Base-by-base conservation (phyloP, 2,329 filamentous ascomycete genomes). In the Emergomyces pasteurianus region DNA sequence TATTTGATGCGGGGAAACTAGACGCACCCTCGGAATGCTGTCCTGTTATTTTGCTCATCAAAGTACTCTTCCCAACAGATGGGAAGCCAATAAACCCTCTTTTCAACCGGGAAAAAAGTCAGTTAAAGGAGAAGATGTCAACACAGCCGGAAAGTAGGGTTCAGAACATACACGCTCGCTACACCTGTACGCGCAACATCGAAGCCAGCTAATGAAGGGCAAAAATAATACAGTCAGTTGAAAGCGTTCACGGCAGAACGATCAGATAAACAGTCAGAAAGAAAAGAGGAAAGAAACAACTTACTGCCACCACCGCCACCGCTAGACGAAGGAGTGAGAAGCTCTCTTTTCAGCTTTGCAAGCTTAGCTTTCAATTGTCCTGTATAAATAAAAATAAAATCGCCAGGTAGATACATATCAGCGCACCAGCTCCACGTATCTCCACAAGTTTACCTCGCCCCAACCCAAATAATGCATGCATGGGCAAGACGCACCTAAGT, bases 101-200 rank as follows among this genome's bases (percentile, higher is more conserved):
- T 47, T 43, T 26, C 42, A 46, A 46, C 21, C 58, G 46, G 18
- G 26, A n/a, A 21, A 34, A 7, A 38, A 34, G 50, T 23, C 28
- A 42, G 38, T 57, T 31, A 43, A 14, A n/a, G 4, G 40, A 42
- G 14, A 31, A 18, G 4, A 9, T 36, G 46, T 26, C 47, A 54
- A 38, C n/a, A 26, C 31, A 16, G 14, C 34, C 34, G 2, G 28
- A 34, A 59, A 43, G 43, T 54, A 9, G n/a, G 47, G n/a, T 12
- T 16, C 43, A 60, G 31, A 42, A 80, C 79, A 70, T 77, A 81
- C 75, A 99, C 86, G 80, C 90, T 95, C 66, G 94, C 94, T 65
- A 97, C 94, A 81, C 94, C 94, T 58, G 94, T 99, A 75, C 94
- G 87, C 64, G 94, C 94, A 66, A 99, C 94, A 79, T 99, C 94